Conservation (phyloP, 108 stramenopile species). For the Parietichytrium sp. region DNA sequence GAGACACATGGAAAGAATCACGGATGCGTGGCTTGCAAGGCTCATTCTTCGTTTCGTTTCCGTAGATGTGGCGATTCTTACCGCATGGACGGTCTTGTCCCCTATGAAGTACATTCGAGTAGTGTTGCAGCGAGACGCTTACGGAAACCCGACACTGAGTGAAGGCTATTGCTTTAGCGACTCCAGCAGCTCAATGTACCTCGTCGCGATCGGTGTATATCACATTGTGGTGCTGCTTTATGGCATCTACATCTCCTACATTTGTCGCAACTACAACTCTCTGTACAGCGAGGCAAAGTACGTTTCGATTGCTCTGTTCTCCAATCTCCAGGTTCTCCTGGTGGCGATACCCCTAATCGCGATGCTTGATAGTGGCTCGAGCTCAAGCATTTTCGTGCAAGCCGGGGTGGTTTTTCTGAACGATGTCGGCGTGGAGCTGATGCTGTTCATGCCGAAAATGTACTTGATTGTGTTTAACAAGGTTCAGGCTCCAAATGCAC, state of each 20-base stretch:
- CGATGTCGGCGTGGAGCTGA: background rate
- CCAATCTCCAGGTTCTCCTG: slow-evolving; percentile 14
- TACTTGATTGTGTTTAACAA: background rate
- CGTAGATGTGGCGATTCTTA: background rate
- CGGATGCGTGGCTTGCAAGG: too few species aligned
- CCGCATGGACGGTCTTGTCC: background rate
- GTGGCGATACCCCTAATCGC: background rate
- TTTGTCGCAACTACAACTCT: slow-evolving; percentile 11
- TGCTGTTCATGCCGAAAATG: background rate
- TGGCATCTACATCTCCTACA: background rate
- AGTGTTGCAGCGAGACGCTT: background rate
- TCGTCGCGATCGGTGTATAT: background rate
- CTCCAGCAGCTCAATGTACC: too few species aligned
- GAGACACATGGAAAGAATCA: too few species aligned
- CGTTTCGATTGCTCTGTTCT: background rate
- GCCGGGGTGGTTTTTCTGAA: background rate
- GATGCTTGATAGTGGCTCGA: background rate
- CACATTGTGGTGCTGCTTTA: background rate
- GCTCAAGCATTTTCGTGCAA: background rate
- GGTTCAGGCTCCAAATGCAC: too few species aligned
- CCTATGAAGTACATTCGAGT: background rate
- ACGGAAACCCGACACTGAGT: background rate
- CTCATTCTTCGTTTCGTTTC: too few species aligned
- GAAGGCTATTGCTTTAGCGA: too few species aligned
- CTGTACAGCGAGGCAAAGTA: background rate